Evolutionary conservation across 2,329 filamentous ascomycete species (phyloP).

Genomic region (Mycosphaerella sp.): DNA sequence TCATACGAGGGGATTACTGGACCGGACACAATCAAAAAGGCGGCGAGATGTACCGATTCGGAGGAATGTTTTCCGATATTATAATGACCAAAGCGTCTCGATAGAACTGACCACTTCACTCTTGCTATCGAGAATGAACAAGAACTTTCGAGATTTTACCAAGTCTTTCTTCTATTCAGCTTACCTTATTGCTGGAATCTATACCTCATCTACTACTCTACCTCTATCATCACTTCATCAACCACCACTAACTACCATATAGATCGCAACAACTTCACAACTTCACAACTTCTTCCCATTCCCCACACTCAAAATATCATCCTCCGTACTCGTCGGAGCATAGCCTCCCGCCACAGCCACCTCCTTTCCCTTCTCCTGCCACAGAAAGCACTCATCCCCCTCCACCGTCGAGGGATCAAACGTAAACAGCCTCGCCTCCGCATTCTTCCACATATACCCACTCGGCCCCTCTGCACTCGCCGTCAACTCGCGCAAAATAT

Average conservation of each 20-base stretch:
- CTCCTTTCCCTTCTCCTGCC: slow-evolving; percentile 21
- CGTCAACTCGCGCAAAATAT: slow-evolving; percentile 30
- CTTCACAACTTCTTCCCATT: slow-evolving; percentile 14
- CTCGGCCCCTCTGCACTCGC: slow-evolving; percentile 21
- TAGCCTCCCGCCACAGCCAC: slow-evolving; percentile 32
- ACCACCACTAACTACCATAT: not conserved
- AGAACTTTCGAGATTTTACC: too few relatives aligned
- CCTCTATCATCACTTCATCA: not conserved
- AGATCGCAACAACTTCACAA: not conserved
- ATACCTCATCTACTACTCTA: not conserved
- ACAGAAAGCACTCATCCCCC: slow-evolving; percentile 27
- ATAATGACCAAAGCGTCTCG: too few relatives aligned
- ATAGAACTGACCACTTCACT: too few relatives aligned
- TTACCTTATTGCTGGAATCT: not conserved
- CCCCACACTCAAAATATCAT: slow-evolving; percentile 19
- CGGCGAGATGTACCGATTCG: too few relatives aligned
- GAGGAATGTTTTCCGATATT: too few relatives aligned
- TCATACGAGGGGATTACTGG: too few relatives aligned
- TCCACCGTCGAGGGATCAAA: slow-evolving; percentile 26
- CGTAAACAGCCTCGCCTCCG: slow-evolving; percentile 26
- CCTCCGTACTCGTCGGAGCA: slow-evolving; percentile 27
- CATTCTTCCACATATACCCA: slow-evolving; percentile 30
- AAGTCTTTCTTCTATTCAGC: not conserved
- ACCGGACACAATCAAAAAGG: too few relatives aligned
- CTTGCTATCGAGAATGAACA: too few relatives aligned